Conservation (phyloP, 2,329 filamentous ascomycete genomes). For the Beauveria sp. region DNA sequence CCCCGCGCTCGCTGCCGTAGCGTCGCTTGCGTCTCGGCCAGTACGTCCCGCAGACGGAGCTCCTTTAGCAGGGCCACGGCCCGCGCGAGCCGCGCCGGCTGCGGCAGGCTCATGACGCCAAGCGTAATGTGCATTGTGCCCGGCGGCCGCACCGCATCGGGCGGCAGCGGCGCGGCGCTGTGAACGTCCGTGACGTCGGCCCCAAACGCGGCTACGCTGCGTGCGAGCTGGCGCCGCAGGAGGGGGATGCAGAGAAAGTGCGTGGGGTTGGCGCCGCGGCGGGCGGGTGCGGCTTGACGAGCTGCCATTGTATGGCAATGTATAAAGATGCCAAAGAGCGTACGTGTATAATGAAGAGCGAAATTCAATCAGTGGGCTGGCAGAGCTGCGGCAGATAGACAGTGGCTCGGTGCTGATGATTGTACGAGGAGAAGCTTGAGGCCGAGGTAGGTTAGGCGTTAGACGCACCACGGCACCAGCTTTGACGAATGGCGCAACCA, state of each 20-base stretch:
- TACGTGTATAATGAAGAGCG: not conserved
- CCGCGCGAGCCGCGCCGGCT: conserved; percentile 34
- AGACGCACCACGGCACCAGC: too few relatives aligned
- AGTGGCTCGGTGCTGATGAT: too few relatives aligned
- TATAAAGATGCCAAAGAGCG: not conserved
- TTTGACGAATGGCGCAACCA: too few relatives aligned
- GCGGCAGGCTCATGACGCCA: conserved; percentile 70
- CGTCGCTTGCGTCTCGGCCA: conserved; percentile 22
- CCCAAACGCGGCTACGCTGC: conserved; percentile 53
- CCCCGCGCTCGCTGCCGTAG: conserved; percentile 3
- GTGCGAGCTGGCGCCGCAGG: conserved; percentile 56
- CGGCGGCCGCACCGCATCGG: conserved; percentile 63
- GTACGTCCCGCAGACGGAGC: conserved; percentile 32
- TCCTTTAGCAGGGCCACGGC: conserved; percentile 33
- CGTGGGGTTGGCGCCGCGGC: conserved; percentile 39
- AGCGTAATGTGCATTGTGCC: conserved; percentile 81
- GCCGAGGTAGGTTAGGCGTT: too few relatives aligned
- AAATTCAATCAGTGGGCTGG: not conserved
- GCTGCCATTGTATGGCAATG: not conserved
- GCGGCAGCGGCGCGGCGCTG: conserved; percentile 44
- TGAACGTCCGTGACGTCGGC: conserved; percentile 43
- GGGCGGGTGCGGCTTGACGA: conserved; percentile 25
- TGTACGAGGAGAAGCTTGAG: too few relatives aligned
- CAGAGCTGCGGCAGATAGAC: too few relatives aligned
- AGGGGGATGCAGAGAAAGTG: conserved; percentile 76